A percentile compares a stretch with the other conserved stretches of the same genome.
phyloP scores from a whole-genome alignment of 352 stramenopile genomes.

The Pythium dissimile region DNA sequence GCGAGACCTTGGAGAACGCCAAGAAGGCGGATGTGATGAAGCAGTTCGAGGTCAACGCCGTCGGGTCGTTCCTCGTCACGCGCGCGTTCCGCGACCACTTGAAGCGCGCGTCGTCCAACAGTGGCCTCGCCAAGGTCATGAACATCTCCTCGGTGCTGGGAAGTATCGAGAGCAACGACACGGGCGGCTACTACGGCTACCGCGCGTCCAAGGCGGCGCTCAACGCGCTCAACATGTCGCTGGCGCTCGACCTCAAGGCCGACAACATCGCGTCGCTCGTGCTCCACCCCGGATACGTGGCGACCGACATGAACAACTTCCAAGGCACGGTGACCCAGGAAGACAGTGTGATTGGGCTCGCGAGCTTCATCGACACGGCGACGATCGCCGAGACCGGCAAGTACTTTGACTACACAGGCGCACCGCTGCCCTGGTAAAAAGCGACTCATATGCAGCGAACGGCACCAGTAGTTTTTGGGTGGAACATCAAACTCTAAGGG shows the following conservation, averaged over 20 bases:
- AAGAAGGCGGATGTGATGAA: constrained; percentile 45
- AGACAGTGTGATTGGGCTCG: constrained; percentile 32
- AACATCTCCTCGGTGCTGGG: constrained; percentile 46
- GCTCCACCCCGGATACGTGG: constrained; percentile 50
- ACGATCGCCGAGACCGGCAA: constrained; percentile 40
- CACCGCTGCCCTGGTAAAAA: constrained; percentile 39
- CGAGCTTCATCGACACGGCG: constrained; percentile 22
- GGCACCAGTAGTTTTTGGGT: no score
- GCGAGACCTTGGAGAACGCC: constrained; percentile 21
- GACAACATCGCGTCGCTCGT: constrained; percentile 40
- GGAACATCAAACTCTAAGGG: no score
- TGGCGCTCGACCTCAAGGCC: constrained; percentile 39
- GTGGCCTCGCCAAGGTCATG: constrained; percentile 28
- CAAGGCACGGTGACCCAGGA: constrained; percentile 23
- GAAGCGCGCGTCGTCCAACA: constrained; percentile 16
- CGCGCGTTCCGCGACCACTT: constrained; percentile 42
- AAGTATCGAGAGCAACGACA: constrained; percentile 41
- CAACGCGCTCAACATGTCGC: constrained; percentile 53
- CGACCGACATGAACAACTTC: constrained; percentile 39
- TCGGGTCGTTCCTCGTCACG: constrained; percentile 61
- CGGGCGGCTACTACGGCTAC: constrained; percentile 55
- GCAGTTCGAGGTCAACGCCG: constrained; percentile 62
- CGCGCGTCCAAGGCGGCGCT: constrained; percentile 61
- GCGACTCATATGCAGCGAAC: no score
- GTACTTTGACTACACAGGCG: constrained; percentile 43